Percentiles rank a stretch among this genome's conserved stretches.
These are phyloP conservation scores for Cnidoscolus chayamansa DNA, from an alignment of 441 rosid genomes.

Conservation along the genomic window DNA sequence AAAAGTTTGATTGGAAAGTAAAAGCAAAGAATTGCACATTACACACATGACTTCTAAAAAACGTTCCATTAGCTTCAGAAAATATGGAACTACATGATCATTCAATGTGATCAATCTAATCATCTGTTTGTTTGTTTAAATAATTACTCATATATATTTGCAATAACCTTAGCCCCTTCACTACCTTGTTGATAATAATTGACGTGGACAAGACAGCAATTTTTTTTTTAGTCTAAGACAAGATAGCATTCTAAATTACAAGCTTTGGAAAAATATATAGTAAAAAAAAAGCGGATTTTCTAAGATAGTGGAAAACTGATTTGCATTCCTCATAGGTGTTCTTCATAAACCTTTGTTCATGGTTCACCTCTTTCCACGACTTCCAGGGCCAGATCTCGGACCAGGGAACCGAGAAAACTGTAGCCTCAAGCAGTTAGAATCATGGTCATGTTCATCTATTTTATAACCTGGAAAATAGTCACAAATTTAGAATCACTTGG, in stretches of 20 bases:
- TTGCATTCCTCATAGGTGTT: constrained; percentile 5
- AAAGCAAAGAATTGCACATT: background rate
- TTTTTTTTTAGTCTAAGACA: no score
- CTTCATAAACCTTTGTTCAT: background rate
- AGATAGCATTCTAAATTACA: background rate
- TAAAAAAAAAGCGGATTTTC: constrained; percentile 7
- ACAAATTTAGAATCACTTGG: constrained; percentile 12
- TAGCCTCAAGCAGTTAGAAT: constrained; percentile 60
- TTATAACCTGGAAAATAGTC: constrained; percentile 51
- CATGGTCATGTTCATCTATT: constrained; percentile 63
- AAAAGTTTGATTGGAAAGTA: background rate
- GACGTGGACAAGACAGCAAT: background rate
- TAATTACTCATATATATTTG: background rate
- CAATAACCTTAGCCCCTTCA: constrained; percentile 1
- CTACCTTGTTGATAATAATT: constrained; percentile 10
- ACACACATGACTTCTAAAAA: background rate
- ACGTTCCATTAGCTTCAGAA: background rate
- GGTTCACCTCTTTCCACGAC: constrained; percentile 59
- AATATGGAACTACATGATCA: constrained; percentile 6
- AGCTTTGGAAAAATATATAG: background rate
- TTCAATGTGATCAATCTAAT: background rate
- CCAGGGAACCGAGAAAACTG: constrained; percentile 71
- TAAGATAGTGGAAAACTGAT: background rate
- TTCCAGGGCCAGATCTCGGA: constrained; percentile 53
- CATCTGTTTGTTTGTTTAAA: background rate